Conservation (phyloP, 257 asterid species). For the Eustoma russellianum region DNA sequence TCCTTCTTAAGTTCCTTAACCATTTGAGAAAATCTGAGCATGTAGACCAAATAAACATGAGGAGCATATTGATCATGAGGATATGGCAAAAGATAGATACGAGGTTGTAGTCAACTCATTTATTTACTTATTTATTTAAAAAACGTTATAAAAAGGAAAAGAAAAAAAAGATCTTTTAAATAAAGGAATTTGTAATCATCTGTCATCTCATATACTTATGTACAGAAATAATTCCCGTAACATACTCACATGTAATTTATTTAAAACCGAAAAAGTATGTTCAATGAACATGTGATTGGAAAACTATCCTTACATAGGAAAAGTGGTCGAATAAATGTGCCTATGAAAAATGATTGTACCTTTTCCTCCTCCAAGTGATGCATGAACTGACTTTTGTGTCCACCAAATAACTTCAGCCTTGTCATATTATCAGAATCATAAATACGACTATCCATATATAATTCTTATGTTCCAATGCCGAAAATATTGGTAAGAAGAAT, state of each 20-base stretch:
- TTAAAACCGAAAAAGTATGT: background rate
- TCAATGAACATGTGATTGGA: background rate
- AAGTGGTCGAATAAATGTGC: background rate
- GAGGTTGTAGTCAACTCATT: conserved; percentile 41
- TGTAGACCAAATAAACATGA: conserved; percentile 48
- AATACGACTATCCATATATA: conserved; percentile 9
- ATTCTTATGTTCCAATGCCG: background rate
- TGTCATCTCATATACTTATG: too few species aligned
- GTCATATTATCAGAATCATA: conserved; percentile 16
- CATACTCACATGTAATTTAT: background rate
- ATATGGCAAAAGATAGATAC: conserved; percentile 43
- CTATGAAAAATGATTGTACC: conserved; percentile 10
- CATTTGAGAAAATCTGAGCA: conserved; percentile 30
- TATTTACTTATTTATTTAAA: too few species aligned
- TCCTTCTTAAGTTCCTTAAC: too few species aligned
- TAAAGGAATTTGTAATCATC: too few species aligned
- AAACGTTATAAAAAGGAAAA: too few species aligned
- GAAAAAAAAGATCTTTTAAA: too few species aligned
- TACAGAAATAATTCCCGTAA: too few species aligned
- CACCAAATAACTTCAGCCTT: conserved; percentile 28
- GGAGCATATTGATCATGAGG: conserved; percentile 42
- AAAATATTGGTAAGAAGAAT: background rate
- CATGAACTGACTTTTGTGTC: conserved; percentile 40
- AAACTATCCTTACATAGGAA: too few species aligned
- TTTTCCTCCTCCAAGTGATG: conserved; percentile 49